These are phyloP conservation scores for Podospora sp. DNA, from an alignment of 495 filamentous ascomycete species.

Conservation along the genomic window DNA sequence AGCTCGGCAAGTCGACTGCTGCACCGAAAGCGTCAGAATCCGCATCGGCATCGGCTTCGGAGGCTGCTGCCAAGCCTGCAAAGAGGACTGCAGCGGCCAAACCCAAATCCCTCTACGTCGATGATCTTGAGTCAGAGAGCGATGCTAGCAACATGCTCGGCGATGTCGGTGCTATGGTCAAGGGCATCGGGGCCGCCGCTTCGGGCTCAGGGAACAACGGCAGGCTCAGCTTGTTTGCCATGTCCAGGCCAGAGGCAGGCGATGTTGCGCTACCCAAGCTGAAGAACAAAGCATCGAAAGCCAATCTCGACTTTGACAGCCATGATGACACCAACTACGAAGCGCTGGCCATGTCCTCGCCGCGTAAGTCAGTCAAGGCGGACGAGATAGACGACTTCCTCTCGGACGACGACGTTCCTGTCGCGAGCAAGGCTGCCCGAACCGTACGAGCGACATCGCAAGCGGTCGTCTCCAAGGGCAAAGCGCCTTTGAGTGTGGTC, in stretches of 20 bases:
- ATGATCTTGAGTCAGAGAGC: slow-evolving; percentile 47
- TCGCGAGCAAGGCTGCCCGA: slow-evolving; percentile 44
- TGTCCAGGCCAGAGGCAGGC: slow-evolving; percentile 64
- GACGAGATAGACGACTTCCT: slow-evolving; percentile 63
- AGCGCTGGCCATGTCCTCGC: slow-evolving; percentile 65
- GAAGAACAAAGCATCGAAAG: slow-evolving; percentile 55
- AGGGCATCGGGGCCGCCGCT: slow-evolving; percentile 69
- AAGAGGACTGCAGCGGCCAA: slow-evolving; percentile 46
- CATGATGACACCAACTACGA: slow-evolving; percentile 85
- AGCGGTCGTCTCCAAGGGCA: slow-evolving; percentile 42
- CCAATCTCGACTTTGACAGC: slow-evolving; percentile 57
- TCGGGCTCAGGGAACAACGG: slow-evolving; percentile 42
- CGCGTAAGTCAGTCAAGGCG: slow-evolving; percentile 55
- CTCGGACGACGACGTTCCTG: slow-evolving; percentile 60
- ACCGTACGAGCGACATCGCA: slow-evolving; percentile 39
- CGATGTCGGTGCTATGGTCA: slow-evolving; percentile 87
- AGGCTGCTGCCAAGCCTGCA: slow-evolving; percentile 32
- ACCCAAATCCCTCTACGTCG: slow-evolving; percentile 43
- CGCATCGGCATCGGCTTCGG: slow-evolving; percentile 22
- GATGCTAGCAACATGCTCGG: slow-evolving; percentile 71
- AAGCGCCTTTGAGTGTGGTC: slow-evolving; percentile 39
- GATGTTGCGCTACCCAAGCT: slow-evolving; percentile 49
- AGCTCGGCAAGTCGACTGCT: slow-evolving; percentile 33
- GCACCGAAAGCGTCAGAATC: slow-evolving; percentile 25
- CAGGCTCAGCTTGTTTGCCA: slow-evolving; percentile 69